Evolutionary conservation across 495 filamentous ascomycete genomes (phyloP), one percentile per base, ranked within the genome.

Genomic region (Penicillium ochrochloron): DNA sequence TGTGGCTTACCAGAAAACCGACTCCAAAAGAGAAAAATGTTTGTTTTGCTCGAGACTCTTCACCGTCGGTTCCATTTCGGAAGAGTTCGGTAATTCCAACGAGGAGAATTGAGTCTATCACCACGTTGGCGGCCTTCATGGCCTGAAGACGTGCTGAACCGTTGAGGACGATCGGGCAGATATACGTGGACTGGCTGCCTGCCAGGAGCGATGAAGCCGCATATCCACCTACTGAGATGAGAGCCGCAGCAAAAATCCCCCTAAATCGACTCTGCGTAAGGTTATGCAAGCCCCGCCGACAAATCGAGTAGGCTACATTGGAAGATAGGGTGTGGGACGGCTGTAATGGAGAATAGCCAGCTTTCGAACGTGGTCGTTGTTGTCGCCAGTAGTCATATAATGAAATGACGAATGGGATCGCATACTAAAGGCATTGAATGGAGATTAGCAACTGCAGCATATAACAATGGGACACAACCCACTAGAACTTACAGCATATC

Each of bases 301-400:
- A 68, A 12, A 69, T n/a, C 4, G 61, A 65, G 21, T 73, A 66
- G 27, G 67, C 56, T 21, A 61, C 54, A 52, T 66, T 73, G 21
- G 72, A 35, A 7, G 50, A 59, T 44, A 58, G 52, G 34, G 65
- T 74, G 27, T 63, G 50, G 10, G 66, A 70, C 51, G 58, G 62
- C n/a, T 73, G 69, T 7, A 65, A 34, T n/a, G 57, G 61, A 34
- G 68, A 55, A 64, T 72, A 74, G 51, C 65, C 66, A 5, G 65
- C 64, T 27, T 39, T 57, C 39, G 71, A 59, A 57, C 69, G 68
- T 11, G 42, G 63, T 48, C 75, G 68, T 57, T 78, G 76, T 31
- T 75, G 72, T 61, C 73, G 72, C 71, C 73, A 77, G 51, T 74
- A 78, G 57, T 83, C 81, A 57, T 81, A 83, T 1, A 82, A 46